phyloP scores from a whole-genome alignment of 768 basidiomycete genomes.

The Collybia sp. region DNA sequence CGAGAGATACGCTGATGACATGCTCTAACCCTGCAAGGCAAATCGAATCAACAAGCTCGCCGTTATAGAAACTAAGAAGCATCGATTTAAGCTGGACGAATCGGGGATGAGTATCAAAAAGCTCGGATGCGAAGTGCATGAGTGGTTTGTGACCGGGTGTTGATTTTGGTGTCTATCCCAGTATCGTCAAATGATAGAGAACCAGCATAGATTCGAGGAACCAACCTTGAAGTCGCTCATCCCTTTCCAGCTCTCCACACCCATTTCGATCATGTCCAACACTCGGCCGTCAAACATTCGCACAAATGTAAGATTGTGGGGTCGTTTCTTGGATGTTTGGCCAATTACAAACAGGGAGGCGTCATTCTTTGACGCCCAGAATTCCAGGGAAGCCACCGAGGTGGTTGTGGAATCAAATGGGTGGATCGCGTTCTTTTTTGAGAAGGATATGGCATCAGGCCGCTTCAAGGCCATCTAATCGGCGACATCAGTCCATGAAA shows the following conservation, averaged over 20 bases:
- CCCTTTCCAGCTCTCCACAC: slow-evolving; percentile 73
- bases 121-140: slow-evolving; percentile 92
- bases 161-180: slow-evolving; percentile 73
- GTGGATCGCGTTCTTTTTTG: slow-evolving; percentile 86
- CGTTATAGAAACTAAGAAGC: slow-evolving; percentile 88
- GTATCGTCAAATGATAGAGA: neutral
- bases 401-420: slow-evolving; percentile 79
- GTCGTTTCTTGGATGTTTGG: slow-evolving; percentile 91
- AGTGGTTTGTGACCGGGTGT: slow-evolving; percentile 87
- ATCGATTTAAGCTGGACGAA: slow-evolving; percentile 90
- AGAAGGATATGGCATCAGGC: slow-evolving; percentile 87
- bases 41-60: slow-evolving; percentile 78
- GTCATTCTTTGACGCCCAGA: slow-evolving; percentile 94
- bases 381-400: slow-evolving; percentile 65
- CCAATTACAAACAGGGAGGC: slow-evolving; percentile 88
- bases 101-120: slow-evolving; percentile 93
- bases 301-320: slow-evolving; percentile 79
- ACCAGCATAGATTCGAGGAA: slow-evolving; percentile 4
- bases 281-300: slow-evolving; percentile 83
- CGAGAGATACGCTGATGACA: slow-evolving; percentile 78
- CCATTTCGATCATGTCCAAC: slow-evolving; percentile 94
- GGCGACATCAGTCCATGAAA: neutral
- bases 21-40: slow-evolving; percentile 82
- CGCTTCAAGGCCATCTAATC: slow-evolving; percentile 89
- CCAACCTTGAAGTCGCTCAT: slow-evolving; percentile 85